Evolutionary conservation across 1,284 basidiomycete genomes (phyloP).

Genomic region (Stygiomarasmius scandens): DNA sequence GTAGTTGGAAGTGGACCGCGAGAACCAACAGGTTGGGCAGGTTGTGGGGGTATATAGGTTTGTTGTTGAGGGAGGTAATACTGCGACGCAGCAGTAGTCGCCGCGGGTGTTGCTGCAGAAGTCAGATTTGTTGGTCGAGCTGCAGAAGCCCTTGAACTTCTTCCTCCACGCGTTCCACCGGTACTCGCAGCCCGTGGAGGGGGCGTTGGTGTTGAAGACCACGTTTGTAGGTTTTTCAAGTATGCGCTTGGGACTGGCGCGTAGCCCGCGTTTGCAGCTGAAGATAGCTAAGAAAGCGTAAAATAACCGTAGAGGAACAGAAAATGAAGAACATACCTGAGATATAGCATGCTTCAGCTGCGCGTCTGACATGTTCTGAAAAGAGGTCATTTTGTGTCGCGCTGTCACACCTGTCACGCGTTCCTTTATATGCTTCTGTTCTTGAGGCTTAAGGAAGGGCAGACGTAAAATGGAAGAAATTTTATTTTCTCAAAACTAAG

Average conservation of each 20-base stretch:
- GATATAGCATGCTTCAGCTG: neutral
- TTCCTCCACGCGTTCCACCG: neutral
- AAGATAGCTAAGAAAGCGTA: neutral
- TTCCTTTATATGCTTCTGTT: no score
- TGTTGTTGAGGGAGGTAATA: no score
- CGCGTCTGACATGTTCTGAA: neutral
- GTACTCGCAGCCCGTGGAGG: neutral
- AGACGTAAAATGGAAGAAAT: no score
- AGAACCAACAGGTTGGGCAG: conserved; percentile 13
- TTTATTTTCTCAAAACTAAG: neutral
- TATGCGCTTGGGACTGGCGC: neutral
- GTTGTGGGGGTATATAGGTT: no score
- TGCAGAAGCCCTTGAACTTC: neutral
- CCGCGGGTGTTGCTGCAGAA: neutral
- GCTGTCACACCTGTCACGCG: neutral
- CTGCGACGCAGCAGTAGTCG: no score
- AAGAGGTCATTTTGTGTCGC: neutral
- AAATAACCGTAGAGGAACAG: neutral
- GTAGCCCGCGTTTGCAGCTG: neutral
- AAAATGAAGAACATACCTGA: neutral
- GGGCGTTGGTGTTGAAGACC: neutral
- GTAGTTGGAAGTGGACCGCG: conserved; percentile 46
- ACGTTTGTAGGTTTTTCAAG: neutral
- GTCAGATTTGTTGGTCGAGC: neutral
- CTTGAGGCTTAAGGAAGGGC: no score